A percentile compares a stretch with the other conserved stretches of the same genome.
These are phyloP conservation scores for Fragaria ananassa DNA, from an alignment of 306 rosid species.

Conservation along the genomic window DNA sequence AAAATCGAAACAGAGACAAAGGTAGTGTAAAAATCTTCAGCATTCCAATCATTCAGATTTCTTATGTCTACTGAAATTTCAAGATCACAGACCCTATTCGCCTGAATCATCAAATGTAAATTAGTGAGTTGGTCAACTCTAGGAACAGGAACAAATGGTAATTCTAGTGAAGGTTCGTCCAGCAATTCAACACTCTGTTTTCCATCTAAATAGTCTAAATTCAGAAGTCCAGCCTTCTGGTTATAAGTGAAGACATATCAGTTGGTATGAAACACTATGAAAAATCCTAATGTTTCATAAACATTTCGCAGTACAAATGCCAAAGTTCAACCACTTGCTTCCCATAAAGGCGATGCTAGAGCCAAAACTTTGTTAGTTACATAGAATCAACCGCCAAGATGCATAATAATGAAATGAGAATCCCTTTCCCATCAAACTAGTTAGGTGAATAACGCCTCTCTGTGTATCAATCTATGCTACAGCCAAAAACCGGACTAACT, in stretches of 20 bases:
- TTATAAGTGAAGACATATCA: not conserved
- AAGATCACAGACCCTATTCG: not conserved
- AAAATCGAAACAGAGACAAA: not conserved
- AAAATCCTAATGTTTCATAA: not conserved
- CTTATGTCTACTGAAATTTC: not conserved
- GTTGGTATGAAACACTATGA: not conserved
- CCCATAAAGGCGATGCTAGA: not conserved
- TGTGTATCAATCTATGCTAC: not conserved
- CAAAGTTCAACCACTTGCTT: not conserved
- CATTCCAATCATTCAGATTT: not conserved
- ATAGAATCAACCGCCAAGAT: not conserved
- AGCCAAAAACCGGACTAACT: not conserved
- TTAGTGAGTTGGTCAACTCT: not conserved
- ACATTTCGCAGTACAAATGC: not conserved
- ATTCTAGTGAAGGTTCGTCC: not conserved
- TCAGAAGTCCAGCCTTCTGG: not conserved
- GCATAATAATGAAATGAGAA: not conserved
- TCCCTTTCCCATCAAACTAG: not conserved
- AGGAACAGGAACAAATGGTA: not conserved
- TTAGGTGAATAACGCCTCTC: conserved; percentile 16
- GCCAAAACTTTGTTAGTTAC: not conserved
- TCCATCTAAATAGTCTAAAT: not conserved
- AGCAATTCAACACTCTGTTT: not conserved
- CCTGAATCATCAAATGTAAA: not conserved
- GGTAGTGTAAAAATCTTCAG: not conserved